phyloP scores from a whole-genome alignment of 1,284 basidiomycete species.

The Pulveroboletus sp. region DNA sequence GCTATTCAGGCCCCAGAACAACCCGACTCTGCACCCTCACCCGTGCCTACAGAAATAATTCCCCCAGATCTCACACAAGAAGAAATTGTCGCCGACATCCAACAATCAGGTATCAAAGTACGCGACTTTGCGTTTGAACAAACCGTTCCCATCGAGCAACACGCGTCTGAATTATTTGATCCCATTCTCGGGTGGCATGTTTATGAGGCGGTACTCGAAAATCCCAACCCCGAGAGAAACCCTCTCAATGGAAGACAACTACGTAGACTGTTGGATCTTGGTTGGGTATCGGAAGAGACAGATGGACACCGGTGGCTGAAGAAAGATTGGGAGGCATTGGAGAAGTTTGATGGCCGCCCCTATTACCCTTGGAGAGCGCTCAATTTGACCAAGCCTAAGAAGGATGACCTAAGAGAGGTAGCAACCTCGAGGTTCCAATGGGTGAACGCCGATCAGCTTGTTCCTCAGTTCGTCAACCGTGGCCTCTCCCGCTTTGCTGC shows the following conservation, averaged over 20 bases:
- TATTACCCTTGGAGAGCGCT: conserved; percentile 34
- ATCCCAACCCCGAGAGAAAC: conserved; percentile 31
- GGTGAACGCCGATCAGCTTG: conserved; percentile 35
- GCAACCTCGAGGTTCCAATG: conserved; percentile 35
- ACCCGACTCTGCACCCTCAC: conserved; percentile 35
- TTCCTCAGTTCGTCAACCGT: conserved; percentile 31
- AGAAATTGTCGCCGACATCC: conserved; percentile 37
- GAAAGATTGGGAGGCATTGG: conserved; percentile 46
- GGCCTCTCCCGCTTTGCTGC: conserved; percentile 27
- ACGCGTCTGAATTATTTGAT: conserved; percentile 44
- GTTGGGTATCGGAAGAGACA: conserved; percentile 49
- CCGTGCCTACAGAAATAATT: conserved; percentile 44
- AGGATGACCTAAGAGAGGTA: conserved; percentile 30
- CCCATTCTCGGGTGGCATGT: conserved; percentile 38
- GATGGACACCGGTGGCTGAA: conserved; percentile 41
- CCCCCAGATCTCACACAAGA: conserved; percentile 37
- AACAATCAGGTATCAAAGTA: conserved; percentile 48
- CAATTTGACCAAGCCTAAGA: conserved; percentile 29
- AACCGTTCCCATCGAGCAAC: conserved; percentile 10
- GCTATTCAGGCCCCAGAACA: conserved; percentile 16
- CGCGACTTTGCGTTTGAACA: conserved; percentile 49
- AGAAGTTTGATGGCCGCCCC: conserved; percentile 38
- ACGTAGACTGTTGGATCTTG: conserved; percentile 47
- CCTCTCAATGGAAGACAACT: conserved; percentile 47
- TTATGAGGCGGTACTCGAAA: conserved; percentile 35